Evolutionary conservation across 129 eudicot species (phyloP).

Genomic region (Ambrosia artemisiifolia): DNA sequence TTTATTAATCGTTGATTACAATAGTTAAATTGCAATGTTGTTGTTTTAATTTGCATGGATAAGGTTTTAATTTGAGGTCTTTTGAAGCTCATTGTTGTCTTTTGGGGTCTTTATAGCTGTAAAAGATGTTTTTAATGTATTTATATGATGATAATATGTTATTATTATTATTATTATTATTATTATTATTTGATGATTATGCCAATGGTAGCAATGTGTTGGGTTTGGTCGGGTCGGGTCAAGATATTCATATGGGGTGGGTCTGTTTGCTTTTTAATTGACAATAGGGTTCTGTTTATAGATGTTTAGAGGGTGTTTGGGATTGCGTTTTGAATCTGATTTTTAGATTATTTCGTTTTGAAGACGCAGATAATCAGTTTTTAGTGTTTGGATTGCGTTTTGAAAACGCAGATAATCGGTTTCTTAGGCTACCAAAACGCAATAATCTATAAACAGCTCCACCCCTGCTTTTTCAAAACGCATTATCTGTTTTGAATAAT

Average conservation of each 20-base stretch:
- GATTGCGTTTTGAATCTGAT: no score
- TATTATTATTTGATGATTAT: background rate
- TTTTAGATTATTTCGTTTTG: no score
- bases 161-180: no score
- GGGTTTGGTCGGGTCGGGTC: background rate
- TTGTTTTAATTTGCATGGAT: constrained; percentile 6
- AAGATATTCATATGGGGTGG: background rate
- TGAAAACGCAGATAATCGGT: no score
- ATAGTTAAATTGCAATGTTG: background rate
- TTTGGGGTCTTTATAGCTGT: background rate
- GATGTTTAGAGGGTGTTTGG: no score
- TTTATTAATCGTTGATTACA: background rate
- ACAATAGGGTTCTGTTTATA: background rate
- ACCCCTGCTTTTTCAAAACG: no score
- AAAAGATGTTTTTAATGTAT: background rate
- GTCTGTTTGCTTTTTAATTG: background rate
- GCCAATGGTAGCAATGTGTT: constrained; percentile 1
- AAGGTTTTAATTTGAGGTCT: background rate
- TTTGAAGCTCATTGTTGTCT: background rate
- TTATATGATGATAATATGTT: background rate
- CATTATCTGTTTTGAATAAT: no score
- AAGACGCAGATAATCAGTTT: no score
- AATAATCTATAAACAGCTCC: no score
- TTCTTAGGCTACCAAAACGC: no score
- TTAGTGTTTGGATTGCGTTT: no score